Evolutionary conservation across 2,329 filamentous ascomycete genomes (phyloP), one percentile per base, ranked within the genome.

Genomic region (Chrysosphaeria jannelii): DNA sequence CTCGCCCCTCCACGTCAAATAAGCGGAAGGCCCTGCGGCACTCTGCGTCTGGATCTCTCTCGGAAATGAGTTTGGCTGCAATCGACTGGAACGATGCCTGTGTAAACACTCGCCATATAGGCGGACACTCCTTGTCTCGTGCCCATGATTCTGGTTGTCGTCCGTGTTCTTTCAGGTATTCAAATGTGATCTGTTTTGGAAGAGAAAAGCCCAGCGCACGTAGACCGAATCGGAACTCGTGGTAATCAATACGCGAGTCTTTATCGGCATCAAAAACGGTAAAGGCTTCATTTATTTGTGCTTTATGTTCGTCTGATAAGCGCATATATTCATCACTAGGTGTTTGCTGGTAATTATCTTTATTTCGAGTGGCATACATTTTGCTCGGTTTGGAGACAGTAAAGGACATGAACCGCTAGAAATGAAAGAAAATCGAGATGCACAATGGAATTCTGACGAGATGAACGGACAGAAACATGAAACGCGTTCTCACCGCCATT

Each of bases 241-340:
- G 85, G 52, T 90, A 93, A 50, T 93, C 81, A 39, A 97, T 75
- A 44, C 72, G 66, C 22, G 67, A 61, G 48, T 93, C 79, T 43
- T 88, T 81, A 53, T 93, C 81, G 38, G 90, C 70, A 43, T 93
- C 85, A 54, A 97, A 93, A 33, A 93, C 65, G 30, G 68, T 67
- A 46, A 93, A 93, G 71, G 23, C 23, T n/a, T n/a, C n/a, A n/a
- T n/a, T n/a, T n/a, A n/a, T 81, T 44, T 91, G 79, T 38, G 88
- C 75, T 33, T 70, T 59, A 42, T 91, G 79, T 45, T 91, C 79
- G 38, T 91, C 79, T 11, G 64, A 68, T 33, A 93, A 29, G 19
- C 41, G 41, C 25, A 37, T 38, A 24, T 39, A 44, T 27, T 43
- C 41, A 27, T 43, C 40, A 22, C 39, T 33, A 13, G 38, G 33